phyloP scores from a whole-genome alignment of 1,284 basidiomycete genomes.

The Sphagnurus paluster region DNA sequence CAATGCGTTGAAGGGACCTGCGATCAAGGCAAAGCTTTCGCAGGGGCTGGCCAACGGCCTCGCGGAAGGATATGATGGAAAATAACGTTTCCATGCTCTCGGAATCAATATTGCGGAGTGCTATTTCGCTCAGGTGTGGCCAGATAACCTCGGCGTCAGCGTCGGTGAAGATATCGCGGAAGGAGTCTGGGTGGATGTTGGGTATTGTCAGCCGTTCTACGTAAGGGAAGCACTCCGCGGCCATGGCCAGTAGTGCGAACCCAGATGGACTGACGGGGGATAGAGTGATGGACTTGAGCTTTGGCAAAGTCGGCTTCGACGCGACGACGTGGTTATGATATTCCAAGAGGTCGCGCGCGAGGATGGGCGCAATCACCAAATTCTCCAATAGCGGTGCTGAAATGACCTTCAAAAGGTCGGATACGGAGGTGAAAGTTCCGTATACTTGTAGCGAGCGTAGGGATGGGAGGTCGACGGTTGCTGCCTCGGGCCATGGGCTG shows the following conservation, averaged over 20 bases:
- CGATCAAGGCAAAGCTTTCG: conserved; percentile 17
- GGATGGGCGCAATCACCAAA: conserved; percentile 25
- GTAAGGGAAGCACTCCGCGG: conserved; percentile 23
- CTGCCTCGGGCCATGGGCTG: conserved; percentile 10
- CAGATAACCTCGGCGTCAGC: conserved; percentile 5
- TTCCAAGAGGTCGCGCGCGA: conserved; percentile 18
- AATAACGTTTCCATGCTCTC: conserved; percentile 10
- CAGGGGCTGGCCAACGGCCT: conserved; percentile 11
- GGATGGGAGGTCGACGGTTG: conserved; percentile 16
- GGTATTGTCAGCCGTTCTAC: conserved; percentile 24
- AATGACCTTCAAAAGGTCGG: conserved; percentile 25
- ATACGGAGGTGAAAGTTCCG: conserved; percentile 26
- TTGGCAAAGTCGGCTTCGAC: conserved; percentile 11
- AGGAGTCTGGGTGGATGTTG: conserved; percentile 19
- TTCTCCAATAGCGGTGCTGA: conserved; percentile 21
- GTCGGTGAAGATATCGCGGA: conserved; percentile 17
- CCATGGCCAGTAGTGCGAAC: conserved; percentile 17
- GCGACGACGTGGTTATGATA: conserved; percentile 8
- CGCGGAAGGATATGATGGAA: conserved; percentile 8
- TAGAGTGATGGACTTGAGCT: conserved; percentile 23
- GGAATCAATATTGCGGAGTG: conserved; percentile 15
- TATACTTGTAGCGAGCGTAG: conserved; percentile 24
- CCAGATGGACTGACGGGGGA: conserved; percentile 19
- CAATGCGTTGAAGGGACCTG: conserved; percentile 8
- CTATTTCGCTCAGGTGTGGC: conserved; percentile 14